phyloP scores from a whole-genome alignment of 2,329 filamentous ascomycete species.

The Zalaria sp. region DNA sequence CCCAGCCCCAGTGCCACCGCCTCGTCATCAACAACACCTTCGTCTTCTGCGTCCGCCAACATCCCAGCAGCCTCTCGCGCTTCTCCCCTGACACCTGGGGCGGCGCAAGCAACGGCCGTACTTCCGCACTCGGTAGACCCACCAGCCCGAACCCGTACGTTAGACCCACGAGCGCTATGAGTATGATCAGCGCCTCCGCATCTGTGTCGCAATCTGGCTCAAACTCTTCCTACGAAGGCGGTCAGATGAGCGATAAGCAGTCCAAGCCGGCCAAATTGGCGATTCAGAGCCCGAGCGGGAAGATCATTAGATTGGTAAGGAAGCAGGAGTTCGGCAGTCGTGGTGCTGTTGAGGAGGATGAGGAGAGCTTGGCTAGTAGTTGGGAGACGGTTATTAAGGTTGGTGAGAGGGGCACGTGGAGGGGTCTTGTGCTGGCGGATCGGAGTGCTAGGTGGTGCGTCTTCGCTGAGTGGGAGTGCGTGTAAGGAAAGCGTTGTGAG shows the following conservation, averaged over 20 bases:
- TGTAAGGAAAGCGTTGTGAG: constrained; percentile 14
- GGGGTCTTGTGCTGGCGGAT: constrained; percentile 69
- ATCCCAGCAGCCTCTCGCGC: constrained; percentile 50
- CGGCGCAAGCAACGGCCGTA: constrained; percentile 12
- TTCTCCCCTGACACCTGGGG: constrained; percentile 24
- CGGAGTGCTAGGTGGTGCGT: constrained; percentile 78
- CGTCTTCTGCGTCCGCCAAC: constrained; percentile 89
- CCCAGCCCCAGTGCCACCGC: constrained; percentile 82
- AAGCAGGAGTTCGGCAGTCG: constrained; percentile 48
- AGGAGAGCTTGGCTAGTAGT: constrained; percentile 52
- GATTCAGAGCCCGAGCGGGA: constrained; percentile 85
- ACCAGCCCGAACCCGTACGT: constrained; percentile 37
- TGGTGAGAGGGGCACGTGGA: constrained; percentile 67
- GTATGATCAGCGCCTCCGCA: constrained; percentile 38
- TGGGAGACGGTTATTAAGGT: constrained; percentile 92
- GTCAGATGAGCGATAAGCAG: constrained; percentile 38
- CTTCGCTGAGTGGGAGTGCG: constrained; percentile 74
- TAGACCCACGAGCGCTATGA: constrained; percentile 44
- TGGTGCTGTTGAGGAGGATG: constrained; percentile 37
- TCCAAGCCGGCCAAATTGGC: constrained; percentile 87
- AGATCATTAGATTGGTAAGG: constrained; percentile 77
- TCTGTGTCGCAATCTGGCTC: constrained; percentile 37
- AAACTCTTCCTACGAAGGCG: constrained; percentile 29
- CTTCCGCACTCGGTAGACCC: constrained; percentile 23
- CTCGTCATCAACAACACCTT: constrained; percentile 94